A percentile compares a stretch with the other conserved stretches of the same genome.
Evolutionary conservation across 1,284 basidiomycete species (phyloP).

Genomic region (Pulchroboletus neoregius): DNA sequence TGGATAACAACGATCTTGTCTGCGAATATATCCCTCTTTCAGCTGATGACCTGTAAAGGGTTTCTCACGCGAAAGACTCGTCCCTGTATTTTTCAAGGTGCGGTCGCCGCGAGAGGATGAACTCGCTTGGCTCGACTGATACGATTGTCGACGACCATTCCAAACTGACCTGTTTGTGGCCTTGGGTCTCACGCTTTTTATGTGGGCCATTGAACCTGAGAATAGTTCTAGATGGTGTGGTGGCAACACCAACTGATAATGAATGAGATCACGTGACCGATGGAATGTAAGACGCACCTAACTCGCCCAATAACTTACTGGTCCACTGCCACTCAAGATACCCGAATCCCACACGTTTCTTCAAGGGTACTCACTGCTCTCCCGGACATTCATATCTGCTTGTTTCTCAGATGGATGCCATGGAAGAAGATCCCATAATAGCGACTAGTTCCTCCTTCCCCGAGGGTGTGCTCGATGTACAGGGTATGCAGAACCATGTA

Average conservation of each 20-base stretch:
- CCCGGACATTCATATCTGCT: background rate
- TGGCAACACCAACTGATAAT: background rate
- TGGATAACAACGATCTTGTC: constrained; percentile 1
- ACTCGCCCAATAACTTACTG: constrained; percentile 1
- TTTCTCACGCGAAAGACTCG: constrained; percentile 1
- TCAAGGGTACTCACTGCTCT: background rate
- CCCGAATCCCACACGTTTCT: constrained; percentile 13
- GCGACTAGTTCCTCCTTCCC: constrained; percentile 21
- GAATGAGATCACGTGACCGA: constrained; percentile 21
- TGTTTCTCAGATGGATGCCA: constrained; percentile 30
- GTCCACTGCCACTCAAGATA: constrained; percentile 26
- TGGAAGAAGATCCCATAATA: constrained; percentile 34
- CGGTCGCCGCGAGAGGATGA: background rate
- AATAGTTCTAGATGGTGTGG: too few species aligned
- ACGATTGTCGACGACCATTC: background rate
- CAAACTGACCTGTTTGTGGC: background rate
- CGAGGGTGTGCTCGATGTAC: constrained; percentile 19
- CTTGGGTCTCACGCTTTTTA: constrained; percentile 1
- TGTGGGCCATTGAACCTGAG: too few species aligned
- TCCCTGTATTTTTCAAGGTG: constrained; percentile 1
- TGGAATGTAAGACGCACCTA: constrained; percentile 1
- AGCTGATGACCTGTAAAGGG: background rate
- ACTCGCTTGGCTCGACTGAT: constrained; percentile 1
- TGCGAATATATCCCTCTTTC: background rate
- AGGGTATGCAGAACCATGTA: constrained; percentile 15